phyloP scores from a whole-genome alignment of 306 rosid species.

The Medicago lupulina region DNA sequence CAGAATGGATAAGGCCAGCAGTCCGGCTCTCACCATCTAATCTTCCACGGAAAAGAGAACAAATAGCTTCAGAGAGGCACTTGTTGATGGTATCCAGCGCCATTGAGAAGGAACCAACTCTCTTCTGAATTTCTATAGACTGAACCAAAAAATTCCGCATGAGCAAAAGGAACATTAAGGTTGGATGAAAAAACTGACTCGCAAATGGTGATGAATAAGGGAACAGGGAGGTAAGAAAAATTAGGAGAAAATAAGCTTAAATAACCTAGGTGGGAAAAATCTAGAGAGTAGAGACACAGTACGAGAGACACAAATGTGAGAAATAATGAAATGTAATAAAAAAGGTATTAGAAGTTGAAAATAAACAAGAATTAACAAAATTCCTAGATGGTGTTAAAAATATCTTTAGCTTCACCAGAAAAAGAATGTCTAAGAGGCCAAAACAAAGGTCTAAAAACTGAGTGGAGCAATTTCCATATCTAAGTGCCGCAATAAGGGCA shows the following conservation, averaged over 20 bases:
- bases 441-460: constrained; percentile 24
- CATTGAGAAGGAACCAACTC: constrained; percentile 92
- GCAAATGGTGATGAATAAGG: not conserved
- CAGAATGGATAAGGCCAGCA: constrained; percentile 88
- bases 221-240: not conserved
- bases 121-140: constrained; percentile 95
- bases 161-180: constrained; percentile 28
- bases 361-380: constrained; percentile 5
- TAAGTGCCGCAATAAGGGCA: constrained; percentile 30
- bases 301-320: constrained; percentile 17
- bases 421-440: constrained; percentile 11
- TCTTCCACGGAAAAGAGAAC: constrained; percentile 91
- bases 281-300: constrained; percentile 12
- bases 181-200: constrained; percentile 25
- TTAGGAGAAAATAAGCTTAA: not conserved
- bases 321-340: not conserved
- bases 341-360: constrained; percentile 7
- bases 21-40: constrained; percentile 93
- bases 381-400: constrained; percentile 17
- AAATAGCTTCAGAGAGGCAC: constrained; percentile 95
- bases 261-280: constrained; percentile 24
- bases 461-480: constrained; percentile 25
- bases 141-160: constrained; percentile 43
- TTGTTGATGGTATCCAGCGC: constrained; percentile 92
- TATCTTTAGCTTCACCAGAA: constrained; percentile 27